phyloP scores from a whole-genome alignment of 306 rosid species.

The Glycyrrhiza uralensis region DNA sequence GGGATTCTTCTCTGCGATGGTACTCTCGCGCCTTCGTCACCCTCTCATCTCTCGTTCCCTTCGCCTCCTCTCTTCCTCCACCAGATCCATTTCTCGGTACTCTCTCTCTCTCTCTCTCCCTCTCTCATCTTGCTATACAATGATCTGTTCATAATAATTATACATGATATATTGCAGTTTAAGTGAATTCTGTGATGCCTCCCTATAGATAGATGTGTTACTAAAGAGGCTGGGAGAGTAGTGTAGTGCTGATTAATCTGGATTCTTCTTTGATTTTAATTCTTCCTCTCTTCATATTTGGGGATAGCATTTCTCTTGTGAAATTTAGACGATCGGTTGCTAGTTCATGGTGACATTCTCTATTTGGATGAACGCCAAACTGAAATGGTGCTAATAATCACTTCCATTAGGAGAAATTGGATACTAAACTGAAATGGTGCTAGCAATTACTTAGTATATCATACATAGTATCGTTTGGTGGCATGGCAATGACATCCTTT shows the following conservation, averaged over 20 bases:
- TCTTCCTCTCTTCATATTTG: neutral
- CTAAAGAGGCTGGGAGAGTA: neutral
- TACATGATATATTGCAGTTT: neutral
- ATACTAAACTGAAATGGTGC: slow-evolving; percentile 13
- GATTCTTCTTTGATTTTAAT: neutral
- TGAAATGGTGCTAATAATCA: slow-evolving; percentile 5
- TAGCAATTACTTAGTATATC: neutral
- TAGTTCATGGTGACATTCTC: neutral
- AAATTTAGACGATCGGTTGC: neutral
- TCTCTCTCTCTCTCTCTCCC: neutral
- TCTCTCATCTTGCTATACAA: neutral
- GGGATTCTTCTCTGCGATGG: slow-evolving; percentile 42
- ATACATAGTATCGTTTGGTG: neutral
- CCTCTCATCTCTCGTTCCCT: slow-evolving; percentile 65
- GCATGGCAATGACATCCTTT: neutral
- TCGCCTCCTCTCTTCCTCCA: slow-evolving; percentile 53
- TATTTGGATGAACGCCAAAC: neutral
- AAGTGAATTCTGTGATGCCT: slow-evolving; percentile 4
- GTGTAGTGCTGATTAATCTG: neutral
- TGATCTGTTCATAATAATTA: no score
- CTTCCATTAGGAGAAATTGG: neutral
- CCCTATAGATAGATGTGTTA: slow-evolving; percentile 3
- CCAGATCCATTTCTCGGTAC: slow-evolving; percentile 67
- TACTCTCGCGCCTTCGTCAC: slow-evolving; percentile 82
- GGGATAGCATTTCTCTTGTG: neutral